A percentile compares a stretch with the other conserved stretches of the same genome.
Evolutionary conservation across 306 rosid species (phyloP).

Genomic region (Cucurbita ficifolia): DNA sequence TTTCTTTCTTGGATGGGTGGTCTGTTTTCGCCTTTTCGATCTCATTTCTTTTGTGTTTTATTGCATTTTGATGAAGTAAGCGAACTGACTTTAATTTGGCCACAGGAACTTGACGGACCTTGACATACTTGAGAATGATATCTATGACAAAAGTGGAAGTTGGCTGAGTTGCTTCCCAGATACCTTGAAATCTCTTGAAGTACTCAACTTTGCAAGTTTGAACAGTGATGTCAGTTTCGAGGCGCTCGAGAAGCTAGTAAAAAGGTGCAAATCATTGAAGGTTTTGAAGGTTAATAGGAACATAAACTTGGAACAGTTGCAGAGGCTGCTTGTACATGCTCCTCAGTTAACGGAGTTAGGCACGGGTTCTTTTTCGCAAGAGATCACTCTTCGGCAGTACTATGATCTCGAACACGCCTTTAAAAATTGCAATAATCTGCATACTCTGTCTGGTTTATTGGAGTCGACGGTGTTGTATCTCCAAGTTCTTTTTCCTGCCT

Average conservation of each 20-base stretch:
- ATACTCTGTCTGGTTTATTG: conserved; percentile 69
- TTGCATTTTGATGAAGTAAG: background rate
- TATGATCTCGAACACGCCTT: conserved; percentile 49
- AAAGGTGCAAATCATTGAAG: conserved; percentile 55
- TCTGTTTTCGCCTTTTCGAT: background rate
- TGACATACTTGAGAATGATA: conserved; percentile 67
- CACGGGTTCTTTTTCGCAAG: conserved; percentile 49
- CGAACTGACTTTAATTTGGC: conserved; percentile 14
- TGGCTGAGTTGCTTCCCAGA: conserved; percentile 86
- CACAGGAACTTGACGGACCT: conserved; percentile 67
- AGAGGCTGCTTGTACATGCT: conserved; percentile 34
- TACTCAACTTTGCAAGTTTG: conserved; percentile 54
- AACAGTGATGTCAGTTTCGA: conserved; percentile 38
- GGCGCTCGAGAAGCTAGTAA: conserved; percentile 62
- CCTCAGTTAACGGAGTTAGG: conserved; percentile 64
- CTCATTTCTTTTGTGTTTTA: background rate
- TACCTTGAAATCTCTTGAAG: conserved; percentile 59
- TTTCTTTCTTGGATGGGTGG: background rate
- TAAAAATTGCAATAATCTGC: conserved; percentile 41
- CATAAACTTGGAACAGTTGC: conserved; percentile 45
- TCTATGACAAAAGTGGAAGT: conserved; percentile 48
- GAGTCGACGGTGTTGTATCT: conserved; percentile 34
- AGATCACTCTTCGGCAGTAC: conserved; percentile 37
- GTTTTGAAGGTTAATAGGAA: conserved; percentile 58
- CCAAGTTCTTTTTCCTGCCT: conserved; percentile 52